Percentiles rank a stretch among this genome's conserved stretches.
phyloP scores from a whole-genome alignment of 163 green algal genomes.

The Scenedesmus sp. region DNA sequence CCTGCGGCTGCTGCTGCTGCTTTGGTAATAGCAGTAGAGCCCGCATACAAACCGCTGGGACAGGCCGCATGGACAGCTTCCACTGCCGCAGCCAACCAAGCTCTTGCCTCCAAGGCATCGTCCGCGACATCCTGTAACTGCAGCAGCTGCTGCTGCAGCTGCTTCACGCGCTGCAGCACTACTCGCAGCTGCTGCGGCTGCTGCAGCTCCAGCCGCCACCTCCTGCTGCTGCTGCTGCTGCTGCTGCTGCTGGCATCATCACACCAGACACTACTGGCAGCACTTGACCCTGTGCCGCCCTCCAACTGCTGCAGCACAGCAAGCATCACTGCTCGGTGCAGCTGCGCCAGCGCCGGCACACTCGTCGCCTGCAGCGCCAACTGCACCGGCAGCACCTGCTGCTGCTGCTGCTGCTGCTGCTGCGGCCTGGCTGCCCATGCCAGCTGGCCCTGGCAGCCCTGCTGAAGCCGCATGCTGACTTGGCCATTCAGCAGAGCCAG shows the following conservation, averaged over 20 bases:
- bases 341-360: constrained; percentile 3
- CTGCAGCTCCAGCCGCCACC: background rate
- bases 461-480: background rate
- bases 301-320: background rate
- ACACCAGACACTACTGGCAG: background rate
- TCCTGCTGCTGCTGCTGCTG: constrained; percentile 22
- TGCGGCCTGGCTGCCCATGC: background rate
- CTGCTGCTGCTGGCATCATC: too few relatives aligned
- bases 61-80: background rate
- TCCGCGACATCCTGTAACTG: background rate
- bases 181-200: constrained; percentile 16
- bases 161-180: constrained; percentile 4
- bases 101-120: background rate
- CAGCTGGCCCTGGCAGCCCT: background rate
- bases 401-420: background rate
- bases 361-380: background rate
- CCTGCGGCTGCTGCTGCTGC: background rate
- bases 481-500: background rate
- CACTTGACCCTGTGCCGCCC: background rate
- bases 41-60: background rate
- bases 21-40: background rate
- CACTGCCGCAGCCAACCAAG: background rate
- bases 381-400: constrained; percentile 12
- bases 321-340: background rate
- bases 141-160: constrained; percentile 30